These are phyloP conservation scores for Fusarium pseudograminearum DNA, from an alignment of 2,329 filamentous ascomycete genomes.

Conservation along the genomic window DNA sequence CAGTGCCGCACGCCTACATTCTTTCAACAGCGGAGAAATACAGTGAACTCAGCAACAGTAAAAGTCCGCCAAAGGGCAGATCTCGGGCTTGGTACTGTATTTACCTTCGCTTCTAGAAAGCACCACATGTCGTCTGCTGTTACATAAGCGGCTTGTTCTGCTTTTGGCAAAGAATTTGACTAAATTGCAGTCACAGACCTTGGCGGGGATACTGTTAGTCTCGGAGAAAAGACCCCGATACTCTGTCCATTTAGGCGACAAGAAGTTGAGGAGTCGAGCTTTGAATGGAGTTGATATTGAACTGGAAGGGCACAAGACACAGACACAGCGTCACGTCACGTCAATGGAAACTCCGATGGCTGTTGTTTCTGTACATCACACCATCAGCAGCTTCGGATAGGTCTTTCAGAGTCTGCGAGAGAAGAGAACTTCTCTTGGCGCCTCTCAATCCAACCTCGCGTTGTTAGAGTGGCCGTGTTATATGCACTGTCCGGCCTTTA, in stretches of 20 bases:
- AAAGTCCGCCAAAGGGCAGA: not conserved
- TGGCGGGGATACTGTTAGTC: conserved; percentile 1
- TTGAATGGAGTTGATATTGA: not conserved
- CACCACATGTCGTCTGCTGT: not conserved
- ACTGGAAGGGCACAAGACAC: not conserved
- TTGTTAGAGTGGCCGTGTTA: conserved; percentile 13
- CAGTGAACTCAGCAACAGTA: not conserved
- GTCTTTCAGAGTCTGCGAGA: not conserved
- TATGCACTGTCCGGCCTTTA: conserved; percentile 11
- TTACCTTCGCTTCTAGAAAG: not conserved
- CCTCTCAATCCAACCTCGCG: not conserved
- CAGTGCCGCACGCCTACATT: conserved; percentile 1
- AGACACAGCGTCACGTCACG: not conserved
- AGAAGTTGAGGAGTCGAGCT: not conserved
- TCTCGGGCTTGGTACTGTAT: no score
- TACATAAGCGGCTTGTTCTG: not conserved
- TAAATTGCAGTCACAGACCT: conserved; percentile 6
- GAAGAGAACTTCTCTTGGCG: conserved; percentile 13
- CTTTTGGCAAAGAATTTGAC: conserved; percentile 10
- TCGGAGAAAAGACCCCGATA: conserved; percentile 6
- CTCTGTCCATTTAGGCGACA: not conserved
- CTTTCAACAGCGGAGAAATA: not conserved
- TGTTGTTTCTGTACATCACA: conserved; percentile 8
- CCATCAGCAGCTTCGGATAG: not conserved
- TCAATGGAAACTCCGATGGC: not conserved